Conservation (phyloP, 768 basidiomycete genomes). For the Serendipita vermifera region DNA sequence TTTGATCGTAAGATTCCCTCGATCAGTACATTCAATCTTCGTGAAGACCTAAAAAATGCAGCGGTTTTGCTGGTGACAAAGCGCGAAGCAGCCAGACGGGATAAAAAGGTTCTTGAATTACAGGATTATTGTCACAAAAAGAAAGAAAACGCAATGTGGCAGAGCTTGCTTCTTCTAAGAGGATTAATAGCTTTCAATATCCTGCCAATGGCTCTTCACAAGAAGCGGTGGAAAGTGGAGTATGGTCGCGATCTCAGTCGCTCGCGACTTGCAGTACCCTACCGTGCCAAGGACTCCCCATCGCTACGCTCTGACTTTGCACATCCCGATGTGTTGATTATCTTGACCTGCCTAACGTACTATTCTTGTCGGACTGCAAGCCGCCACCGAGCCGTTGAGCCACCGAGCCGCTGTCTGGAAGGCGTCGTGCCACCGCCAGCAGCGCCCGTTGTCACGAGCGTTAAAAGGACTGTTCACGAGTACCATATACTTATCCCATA, state of each 20-base stretch:
- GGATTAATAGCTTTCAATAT: slow-evolving; percentile 34
- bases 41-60: too few relatives aligned
- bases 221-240: slow-evolving; percentile 38
- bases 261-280: slow-evolving; percentile 39
- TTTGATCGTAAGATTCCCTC: too few relatives aligned
- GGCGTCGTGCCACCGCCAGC: too few relatives aligned
- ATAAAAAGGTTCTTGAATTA: not conserved
- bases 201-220: slow-evolving; percentile 26
- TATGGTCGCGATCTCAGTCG: slow-evolving; percentile 35
- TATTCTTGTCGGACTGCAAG: slow-evolving; percentile 35
- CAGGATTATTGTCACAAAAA: slow-evolving; percentile 2
- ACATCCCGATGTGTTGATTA: slow-evolving; percentile 37
- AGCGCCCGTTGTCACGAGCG: too few relatives aligned
- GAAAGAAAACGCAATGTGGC: slow-evolving; percentile 25
- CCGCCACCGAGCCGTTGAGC: too few relatives aligned
- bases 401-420: too few relatives aligned
- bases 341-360: slow-evolving; percentile 36
- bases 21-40: too few relatives aligned
- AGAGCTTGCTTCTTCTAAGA: slow-evolving; percentile 30
- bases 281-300: slow-evolving; percentile 39
- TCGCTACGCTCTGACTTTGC: slow-evolving; percentile 36
- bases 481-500: too few relatives aligned
- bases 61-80: slow-evolving; percentile 14
- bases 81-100: slow-evolving; percentile 12
- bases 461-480: too few relatives aligned